Base-by-base conservation (phyloP, 1,139 yeast species). In the Blastobotrys persicus region DNA sequence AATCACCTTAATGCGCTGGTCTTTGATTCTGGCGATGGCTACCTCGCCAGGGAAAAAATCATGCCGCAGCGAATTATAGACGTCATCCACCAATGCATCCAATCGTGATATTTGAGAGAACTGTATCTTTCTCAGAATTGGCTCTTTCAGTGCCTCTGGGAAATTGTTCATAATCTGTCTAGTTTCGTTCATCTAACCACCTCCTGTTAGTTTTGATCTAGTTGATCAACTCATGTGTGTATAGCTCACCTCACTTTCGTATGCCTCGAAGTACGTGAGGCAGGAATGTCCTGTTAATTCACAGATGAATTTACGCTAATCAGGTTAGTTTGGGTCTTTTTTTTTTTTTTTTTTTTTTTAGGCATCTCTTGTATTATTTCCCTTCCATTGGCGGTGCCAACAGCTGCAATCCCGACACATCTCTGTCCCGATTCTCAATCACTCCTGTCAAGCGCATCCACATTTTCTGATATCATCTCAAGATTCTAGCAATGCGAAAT, bases 271-370 rank as follows among this genome's bases (percentile, higher is more conserved):
- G 65, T 80, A 92, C 0, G 96, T 88, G 51, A 91, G 75, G 61
- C 95, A 85, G 16, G 96, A 85, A 61, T 89, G 88, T 20, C 98
- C 98, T 0, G 97, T 88, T 49, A 92, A 85, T 70, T 92, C 98
- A 71, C 98, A 92, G 4, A 89, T 95, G 69, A 92, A 92, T 65
- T 88, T 85, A 57, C 81, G 80, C 52, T 16, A 23, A 34, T 4
- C 5, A 5, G 18, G 38, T 34, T 34, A 34, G 31, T 12, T 7
- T 19, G 17, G 17, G 38, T 34, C 11, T 42, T 38, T 45, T 37
- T 42, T 38, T 19, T 19, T 18, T 26, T 13, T 18, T 23, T 31
- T 42, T 31, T 18, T 37, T n/a, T n/a, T n/a, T n/a, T n/a, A n/a
- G n/a, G n/a, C n/a, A n/a, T n/a, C n/a, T n/a, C n/a, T n/a, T n/a